Evolutionary conservation across 2,329 filamentous ascomycete species (phyloP).

Genomic region (Sclerotiophoma versabilis): DNA sequence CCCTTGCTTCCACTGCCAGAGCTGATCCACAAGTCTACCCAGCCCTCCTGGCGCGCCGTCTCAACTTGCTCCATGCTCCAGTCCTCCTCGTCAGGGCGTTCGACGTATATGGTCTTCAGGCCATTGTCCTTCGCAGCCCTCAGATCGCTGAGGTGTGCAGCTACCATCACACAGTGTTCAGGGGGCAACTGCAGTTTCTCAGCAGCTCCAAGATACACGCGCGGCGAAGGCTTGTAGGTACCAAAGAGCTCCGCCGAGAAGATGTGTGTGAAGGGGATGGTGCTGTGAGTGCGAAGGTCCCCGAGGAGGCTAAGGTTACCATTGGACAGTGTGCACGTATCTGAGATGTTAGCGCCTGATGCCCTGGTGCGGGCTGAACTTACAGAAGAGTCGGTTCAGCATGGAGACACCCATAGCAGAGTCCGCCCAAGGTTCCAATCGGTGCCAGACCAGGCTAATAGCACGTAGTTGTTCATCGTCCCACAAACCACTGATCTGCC

Average conservation of each 20-base stretch:
- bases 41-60: constrained; percentile 62
- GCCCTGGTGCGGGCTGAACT: neutral
- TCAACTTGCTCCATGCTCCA: constrained; percentile 61
- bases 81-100: constrained; percentile 70
- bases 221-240: constrained; percentile 75
- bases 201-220: constrained; percentile 73
- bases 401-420: constrained; percentile 63
- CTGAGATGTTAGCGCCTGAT: constrained; percentile 13
- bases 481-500: constrained; percentile 67
- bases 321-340: constrained; percentile 75
- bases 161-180: constrained; percentile 75
- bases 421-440: constrained; percentile 73
- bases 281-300: constrained; percentile 67
- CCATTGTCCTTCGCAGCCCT: constrained; percentile 70
- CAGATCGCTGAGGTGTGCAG: constrained; percentile 75
- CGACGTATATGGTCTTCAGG: constrained; percentile 76
- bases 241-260: constrained; percentile 74
- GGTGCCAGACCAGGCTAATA: constrained; percentile 73
- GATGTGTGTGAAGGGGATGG: constrained; percentile 68
- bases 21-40: constrained; percentile 66
- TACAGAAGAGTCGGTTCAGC: constrained; percentile 60
- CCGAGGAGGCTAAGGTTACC: constrained; percentile 72
- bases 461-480: constrained; percentile 48
- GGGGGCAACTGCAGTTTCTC: constrained; percentile 63
- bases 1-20: constrained; percentile 56